phyloP scores from a whole-genome alignment of 257 asterid genomes.

The Haberlea rhodopensis region DNA sequence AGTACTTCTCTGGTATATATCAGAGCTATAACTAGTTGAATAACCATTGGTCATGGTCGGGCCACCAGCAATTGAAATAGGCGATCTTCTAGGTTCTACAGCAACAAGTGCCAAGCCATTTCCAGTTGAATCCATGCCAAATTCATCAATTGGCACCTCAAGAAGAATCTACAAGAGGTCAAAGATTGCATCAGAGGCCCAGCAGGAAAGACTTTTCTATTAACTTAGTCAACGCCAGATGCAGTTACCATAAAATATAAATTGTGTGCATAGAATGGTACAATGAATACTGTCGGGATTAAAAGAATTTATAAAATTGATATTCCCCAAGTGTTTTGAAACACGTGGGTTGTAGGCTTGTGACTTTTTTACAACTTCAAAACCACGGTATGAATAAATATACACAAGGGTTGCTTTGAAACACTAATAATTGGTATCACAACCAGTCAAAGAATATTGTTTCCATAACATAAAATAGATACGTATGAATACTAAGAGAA shows the following conservation, averaged over 20 bases:
- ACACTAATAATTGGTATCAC: neutral
- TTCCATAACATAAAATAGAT: neutral
- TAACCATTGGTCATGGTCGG: slow-evolving; percentile 81
- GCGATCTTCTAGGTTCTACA: slow-evolving; percentile 70
- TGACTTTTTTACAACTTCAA: neutral
- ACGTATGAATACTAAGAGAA: neutral
- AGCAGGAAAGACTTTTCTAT: neutral
- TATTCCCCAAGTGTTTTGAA: neutral
- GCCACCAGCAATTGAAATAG: slow-evolving; percentile 86
- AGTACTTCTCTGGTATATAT: slow-evolving; percentile 42
- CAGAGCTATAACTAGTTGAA: slow-evolving; percentile 55
- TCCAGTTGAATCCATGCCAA: slow-evolving; percentile 76
- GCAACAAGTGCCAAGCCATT: slow-evolving; percentile 79
- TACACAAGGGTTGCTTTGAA: neutral
- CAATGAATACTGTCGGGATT: neutral
- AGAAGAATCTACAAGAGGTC: slow-evolving; percentile 67
- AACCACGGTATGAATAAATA: neutral
- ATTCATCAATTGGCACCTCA: slow-evolving; percentile 61
- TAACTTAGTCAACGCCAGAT: neutral
- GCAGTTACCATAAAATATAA: neutral
- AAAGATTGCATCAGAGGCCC: slow-evolving; percentile 17
- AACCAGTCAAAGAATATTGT: neutral
- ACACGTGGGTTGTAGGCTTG: neutral
- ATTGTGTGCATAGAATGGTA: neutral
- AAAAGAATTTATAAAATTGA: neutral